These are phyloP conservation scores for Daldinia vernicosa DNA, from an alignment of 495 filamentous ascomycete species.

Conservation along the genomic window DNA sequence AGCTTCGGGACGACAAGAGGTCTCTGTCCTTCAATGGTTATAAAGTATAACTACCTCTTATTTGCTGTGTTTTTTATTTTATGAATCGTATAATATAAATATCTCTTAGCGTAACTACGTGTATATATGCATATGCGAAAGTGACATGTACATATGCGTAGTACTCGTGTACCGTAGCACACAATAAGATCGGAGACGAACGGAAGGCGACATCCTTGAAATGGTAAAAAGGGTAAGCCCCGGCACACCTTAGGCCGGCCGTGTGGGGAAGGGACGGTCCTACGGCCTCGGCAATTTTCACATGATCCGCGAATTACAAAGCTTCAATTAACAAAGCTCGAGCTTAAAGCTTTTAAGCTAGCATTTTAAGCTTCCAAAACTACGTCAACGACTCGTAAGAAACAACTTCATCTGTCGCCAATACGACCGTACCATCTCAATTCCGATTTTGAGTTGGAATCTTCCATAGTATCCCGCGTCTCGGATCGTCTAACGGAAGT, in stretches of 20 bases:
- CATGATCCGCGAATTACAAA: slow-evolving; percentile 40
- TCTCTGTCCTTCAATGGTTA: too few species aligned
- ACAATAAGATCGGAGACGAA: slow-evolving; percentile 29
- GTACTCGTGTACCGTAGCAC: background rate
- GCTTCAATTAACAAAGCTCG: slow-evolving; percentile 25
- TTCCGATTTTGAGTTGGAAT: slow-evolving; percentile 4
- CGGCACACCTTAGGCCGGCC: slow-evolving; percentile 4
- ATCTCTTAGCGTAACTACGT: too few species aligned
- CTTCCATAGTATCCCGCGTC: background rate
- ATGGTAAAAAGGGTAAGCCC: slow-evolving; percentile 4
- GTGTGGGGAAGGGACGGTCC: slow-evolving; percentile 23
- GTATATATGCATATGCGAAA: background rate
- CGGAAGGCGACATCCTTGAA: slow-evolving; percentile 10
- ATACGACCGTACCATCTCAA: background rate
- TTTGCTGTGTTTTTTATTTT: too few species aligned
- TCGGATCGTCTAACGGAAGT: background rate
- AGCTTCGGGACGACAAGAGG: too few species aligned
- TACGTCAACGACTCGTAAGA: slow-evolving; percentile 38
- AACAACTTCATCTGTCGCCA: background rate
- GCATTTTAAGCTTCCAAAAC: slow-evolving; percentile 10
- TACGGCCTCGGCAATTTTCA: slow-evolving; percentile 34
- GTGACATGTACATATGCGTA: background rate
- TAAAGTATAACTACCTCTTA: too few species aligned
- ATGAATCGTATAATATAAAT: background rate
- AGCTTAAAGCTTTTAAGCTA: slow-evolving; percentile 17